A percentile compares a stretch with the other conserved stretches of the same genome.
Conservation (phyloP, 2,329 filamentous ascomycete species). For the Paecilomyces fulvus region DNA sequence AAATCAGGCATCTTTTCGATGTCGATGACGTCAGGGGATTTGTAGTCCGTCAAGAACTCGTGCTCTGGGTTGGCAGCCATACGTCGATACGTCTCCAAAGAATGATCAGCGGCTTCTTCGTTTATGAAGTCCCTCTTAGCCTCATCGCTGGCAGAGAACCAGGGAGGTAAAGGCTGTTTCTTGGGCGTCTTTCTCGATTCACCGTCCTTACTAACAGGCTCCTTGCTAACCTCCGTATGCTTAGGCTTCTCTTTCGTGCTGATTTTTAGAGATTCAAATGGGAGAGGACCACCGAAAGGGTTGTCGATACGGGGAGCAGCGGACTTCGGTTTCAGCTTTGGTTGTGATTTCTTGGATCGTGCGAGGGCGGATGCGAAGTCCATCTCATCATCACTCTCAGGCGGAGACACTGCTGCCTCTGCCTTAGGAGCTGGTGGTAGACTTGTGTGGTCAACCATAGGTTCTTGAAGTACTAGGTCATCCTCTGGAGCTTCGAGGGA, state of each 20-base stretch:
- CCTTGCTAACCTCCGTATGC: slow-evolving; percentile 45
- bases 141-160: slow-evolving; percentile 34
- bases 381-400: slow-evolving; percentile 61
- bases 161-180: slow-evolving; percentile 34
- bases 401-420: slow-evolving; percentile 22
- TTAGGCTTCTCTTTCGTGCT: slow-evolving; percentile 41
- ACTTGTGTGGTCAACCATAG: slow-evolving; percentile 35
- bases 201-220: slow-evolving; percentile 58
- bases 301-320: slow-evolving; percentile 44
- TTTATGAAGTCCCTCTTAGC: slow-evolving; percentile 23
- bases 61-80: slow-evolving; percentile 13
- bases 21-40: slow-evolving; percentile 31
- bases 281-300: slow-evolving; percentile 70
- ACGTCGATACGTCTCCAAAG: slow-evolving; percentile 16
- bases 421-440: slow-evolving; percentile 29
- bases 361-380: slow-evolving; percentile 70
- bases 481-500: slow-evolving; percentile 54
- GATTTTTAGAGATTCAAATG: slow-evolving; percentile 74
- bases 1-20: slow-evolving; percentile 24
- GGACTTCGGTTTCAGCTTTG: slow-evolving; percentile 25
- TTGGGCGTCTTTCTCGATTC: slow-evolving; percentile 25
- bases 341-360: slow-evolving; percentile 57
- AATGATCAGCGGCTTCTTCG: slow-evolving; percentile 15
- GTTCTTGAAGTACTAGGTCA: slow-evolving; percentile 33
- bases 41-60: slow-evolving; percentile 20